Evolutionary conservation across 176 grass and related monocot genomes (phyloP).

Genomic region (Phyllostachys edulis): DNA sequence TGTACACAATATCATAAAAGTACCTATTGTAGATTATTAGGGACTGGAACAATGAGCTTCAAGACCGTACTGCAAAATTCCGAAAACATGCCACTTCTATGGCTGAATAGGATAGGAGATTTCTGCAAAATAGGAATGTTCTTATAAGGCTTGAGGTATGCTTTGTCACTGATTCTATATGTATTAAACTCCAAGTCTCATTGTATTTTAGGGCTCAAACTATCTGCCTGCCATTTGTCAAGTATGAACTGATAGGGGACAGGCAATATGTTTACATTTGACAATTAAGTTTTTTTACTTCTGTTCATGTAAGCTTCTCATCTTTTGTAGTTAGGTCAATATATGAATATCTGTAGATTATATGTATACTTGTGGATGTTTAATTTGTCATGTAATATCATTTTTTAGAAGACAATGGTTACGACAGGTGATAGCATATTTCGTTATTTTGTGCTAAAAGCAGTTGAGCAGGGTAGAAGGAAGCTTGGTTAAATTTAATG

Average conservation of each 20-base stretch:
- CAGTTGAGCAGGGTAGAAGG: neutral
- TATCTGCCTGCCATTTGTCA: neutral
- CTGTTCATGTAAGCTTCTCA: neutral
- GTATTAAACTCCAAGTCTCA: neutral
- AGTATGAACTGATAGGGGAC: neutral
- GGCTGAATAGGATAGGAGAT: constrained; percentile 93
- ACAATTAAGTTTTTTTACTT: neutral
- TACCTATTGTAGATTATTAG: constrained; percentile 74
- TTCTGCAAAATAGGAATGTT: constrained; percentile 97
- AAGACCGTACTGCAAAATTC: constrained; percentile 87
- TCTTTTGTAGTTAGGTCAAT: neutral
- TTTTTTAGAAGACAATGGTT: neutral
- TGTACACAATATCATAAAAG: neutral
- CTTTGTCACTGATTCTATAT: neutral
- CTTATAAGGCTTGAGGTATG: constrained; percentile 91
- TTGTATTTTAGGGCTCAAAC: neutral
- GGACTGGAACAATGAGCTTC: constrained; percentile 97
- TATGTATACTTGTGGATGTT: neutral
- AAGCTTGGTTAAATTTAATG: neutral
- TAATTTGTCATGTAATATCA: neutral
- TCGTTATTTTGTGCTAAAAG: neutral
- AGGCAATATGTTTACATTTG: neutral
- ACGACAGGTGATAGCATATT: neutral
- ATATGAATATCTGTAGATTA: too few species aligned
- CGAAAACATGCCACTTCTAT: constrained; percentile 87